Base-by-base conservation (phyloP, 108 stramenopile genomes). In the Ochromonas danica region DNA sequence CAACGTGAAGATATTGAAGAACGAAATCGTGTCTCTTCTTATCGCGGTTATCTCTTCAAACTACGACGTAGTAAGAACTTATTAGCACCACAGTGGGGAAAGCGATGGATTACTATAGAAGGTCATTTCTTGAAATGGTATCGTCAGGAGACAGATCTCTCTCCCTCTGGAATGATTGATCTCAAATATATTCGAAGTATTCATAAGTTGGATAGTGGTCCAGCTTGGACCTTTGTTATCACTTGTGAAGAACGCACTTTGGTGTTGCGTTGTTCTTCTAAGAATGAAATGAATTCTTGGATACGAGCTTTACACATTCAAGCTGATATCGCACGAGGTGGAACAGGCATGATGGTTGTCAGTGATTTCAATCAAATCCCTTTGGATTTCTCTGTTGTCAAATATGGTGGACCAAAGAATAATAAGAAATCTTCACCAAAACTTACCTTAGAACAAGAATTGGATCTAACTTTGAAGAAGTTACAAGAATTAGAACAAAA, bases 41-140 rank as follows among this genome's bases (percentile, higher is more conserved):
- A 17, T 57, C 51, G 51, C 51, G 51, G 51, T 17, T 57, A 57
- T 57, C 51, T 57, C 51, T 57, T 17, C 51, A 57, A 57, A 57
- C 51, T 57, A 22, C 51, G 51, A 22, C 51, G 51, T 17, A 57
- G 51, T 57, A 10, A 10, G 51, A 57, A 57, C 22, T 57, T 57
- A 22, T 57, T 57, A 22, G 51, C 51, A 22, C 51, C 51, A 17
- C 51, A 57, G 22, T 57, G 51, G 51, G 51, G 51, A 10, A 10
- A 22, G 17, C 51, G 51, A 17, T 57, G 51, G 51, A 17, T 57
- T 22, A 57, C 17, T 57, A 22, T 57, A 22, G 51, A 57, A 57
- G 51, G 51, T 22, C 51, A 57, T 22, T 57, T 57, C 22, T 57
- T 57, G 22, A 10, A 22, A 17, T 57, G 51, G 51, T 57, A 57